These are phyloP conservation scores for Neopestalotiopsis sp. DNA, from an alignment of 2,329 filamentous ascomycete genomes.

Conservation along the genomic window DNA sequence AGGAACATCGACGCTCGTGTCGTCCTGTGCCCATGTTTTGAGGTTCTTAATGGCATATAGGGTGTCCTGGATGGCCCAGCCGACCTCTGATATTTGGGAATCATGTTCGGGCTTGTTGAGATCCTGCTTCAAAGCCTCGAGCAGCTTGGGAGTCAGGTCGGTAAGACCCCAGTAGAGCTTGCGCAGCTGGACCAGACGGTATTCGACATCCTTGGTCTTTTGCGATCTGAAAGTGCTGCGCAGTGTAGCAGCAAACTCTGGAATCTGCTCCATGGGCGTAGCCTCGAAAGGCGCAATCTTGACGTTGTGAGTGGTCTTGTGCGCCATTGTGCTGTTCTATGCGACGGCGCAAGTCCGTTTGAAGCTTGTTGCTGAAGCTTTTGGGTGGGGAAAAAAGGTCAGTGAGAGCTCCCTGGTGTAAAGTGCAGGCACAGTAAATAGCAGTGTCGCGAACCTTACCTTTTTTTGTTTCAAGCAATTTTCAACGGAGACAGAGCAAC, in stretches of 20 bases:
- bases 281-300: slow-evolving; percentile 57
- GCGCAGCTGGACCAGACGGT: slow-evolving; percentile 83
- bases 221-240: slow-evolving; percentile 76
- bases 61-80: slow-evolving; percentile 82
- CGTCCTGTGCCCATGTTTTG: slow-evolving; percentile 82
- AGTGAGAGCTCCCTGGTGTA: too few relatives aligned
- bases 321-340: slow-evolving; percentile 40
- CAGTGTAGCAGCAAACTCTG: slow-evolving; percentile 61
- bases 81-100: slow-evolving; percentile 73
- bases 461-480: too few relatives aligned
- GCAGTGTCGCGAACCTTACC: too few relatives aligned
- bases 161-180: slow-evolving; percentile 93
- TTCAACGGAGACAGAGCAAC: too few relatives aligned
- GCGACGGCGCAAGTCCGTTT: not conserved
- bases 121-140: slow-evolving; percentile 78
- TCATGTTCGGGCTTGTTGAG: slow-evolving; percentile 81
- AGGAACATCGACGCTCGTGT: slow-evolving; percentile 72
- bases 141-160: slow-evolving; percentile 75
- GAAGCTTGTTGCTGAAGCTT: not conserved
- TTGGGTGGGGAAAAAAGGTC: too few relatives aligned
- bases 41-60: slow-evolving; percentile 79
- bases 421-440: too few relatives aligned
- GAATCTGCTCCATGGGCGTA: slow-evolving; percentile 71
- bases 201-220: slow-evolving; percentile 82
- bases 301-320: slow-evolving; percentile 47